Conservation (phyloP, 108 stramenopile species). For the Seminavis robusta region DNA sequence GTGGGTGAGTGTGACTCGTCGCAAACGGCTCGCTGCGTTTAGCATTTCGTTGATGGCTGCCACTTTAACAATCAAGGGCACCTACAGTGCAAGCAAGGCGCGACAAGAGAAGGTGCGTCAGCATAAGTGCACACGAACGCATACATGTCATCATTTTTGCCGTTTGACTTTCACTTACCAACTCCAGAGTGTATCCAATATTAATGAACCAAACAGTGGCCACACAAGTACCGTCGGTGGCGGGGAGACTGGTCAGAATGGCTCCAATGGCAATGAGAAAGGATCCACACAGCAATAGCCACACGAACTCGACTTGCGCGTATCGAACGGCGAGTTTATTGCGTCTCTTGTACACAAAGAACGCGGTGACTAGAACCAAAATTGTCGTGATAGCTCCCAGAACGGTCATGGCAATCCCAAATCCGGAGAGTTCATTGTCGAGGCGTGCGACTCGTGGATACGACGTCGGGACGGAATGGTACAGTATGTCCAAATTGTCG, state of each 20-base stretch:
- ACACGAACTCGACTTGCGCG: conserved; percentile 28
- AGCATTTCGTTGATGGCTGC: conserved; percentile 36
- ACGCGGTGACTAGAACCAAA: too few relatives aligned
- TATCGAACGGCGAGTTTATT: neutral
- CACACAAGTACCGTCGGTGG: conserved; percentile 18
- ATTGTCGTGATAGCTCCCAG: too few relatives aligned
- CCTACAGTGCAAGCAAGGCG: too few relatives aligned
- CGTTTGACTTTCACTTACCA: too few relatives aligned
- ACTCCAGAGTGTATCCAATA: conserved; percentile 31
- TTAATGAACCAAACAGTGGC: conserved; percentile 24
- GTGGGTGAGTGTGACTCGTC: conserved; percentile 18
- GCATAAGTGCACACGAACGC: too few relatives aligned
- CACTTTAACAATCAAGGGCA: conserved; percentile 42
- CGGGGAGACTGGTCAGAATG: conserved; percentile 12
- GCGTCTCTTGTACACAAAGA: too few relatives aligned
- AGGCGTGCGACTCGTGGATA: conserved; percentile 14
- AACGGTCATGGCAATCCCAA: too few relatives aligned
- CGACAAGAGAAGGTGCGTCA: too few relatives aligned
- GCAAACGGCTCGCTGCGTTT: conserved; percentile 12
- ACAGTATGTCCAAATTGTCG: conserved; percentile 17
- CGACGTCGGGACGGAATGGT: conserved; percentile 12
- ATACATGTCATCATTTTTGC: too few relatives aligned
- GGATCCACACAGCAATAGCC: conserved; percentile 19
- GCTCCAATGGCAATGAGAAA: conserved; percentile 28
- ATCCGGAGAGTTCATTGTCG: too few relatives aligned